Conservation (phyloP, 208 protist species). For the Phytomonas serpens region DNA sequence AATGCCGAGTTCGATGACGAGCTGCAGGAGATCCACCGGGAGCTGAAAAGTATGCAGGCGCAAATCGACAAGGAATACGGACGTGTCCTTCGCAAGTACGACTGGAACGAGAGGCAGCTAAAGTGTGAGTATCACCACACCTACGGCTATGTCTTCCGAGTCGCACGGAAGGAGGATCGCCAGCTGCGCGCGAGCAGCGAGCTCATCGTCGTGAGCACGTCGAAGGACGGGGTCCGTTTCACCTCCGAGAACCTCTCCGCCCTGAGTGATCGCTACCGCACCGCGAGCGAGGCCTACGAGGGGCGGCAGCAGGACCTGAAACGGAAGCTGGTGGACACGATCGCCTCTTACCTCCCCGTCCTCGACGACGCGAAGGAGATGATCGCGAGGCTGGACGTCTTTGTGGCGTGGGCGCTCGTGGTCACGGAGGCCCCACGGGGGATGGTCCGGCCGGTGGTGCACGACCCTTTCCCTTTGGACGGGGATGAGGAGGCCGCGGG, state of each 20-base stretch:
- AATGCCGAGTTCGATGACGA: constrained; percentile 92
- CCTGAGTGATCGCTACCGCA: constrained; percentile 78
- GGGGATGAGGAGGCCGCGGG: constrained; percentile 12
- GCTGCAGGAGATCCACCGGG: constrained; percentile 73
- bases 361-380: constrained; percentile 92
- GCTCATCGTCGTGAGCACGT: constrained; percentile 75
- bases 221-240: constrained; percentile 95
- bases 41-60: constrained; percentile 46
- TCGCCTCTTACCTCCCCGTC: constrained; percentile 91
- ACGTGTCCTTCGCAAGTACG: constrained; percentile 49
- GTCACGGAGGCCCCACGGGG: constrained; percentile 75
- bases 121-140: constrained; percentile 85
- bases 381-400: constrained; percentile 94
- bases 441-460: constrained; percentile 88
- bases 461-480: not conserved
- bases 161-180: constrained; percentile 88
- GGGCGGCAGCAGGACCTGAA: constrained; percentile 81
- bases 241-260: constrained; percentile 72
- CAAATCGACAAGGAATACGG: constrained; percentile 77
- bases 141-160: constrained; percentile 89
- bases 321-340: constrained; percentile 87
- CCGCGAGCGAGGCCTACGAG: constrained; percentile 68
- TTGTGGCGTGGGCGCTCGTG: constrained; percentile 85
- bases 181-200: constrained; percentile 74
- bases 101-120: constrained; percentile 85